phyloP scores from a whole-genome alignment of 2,329 filamentous ascomycete genomes.

The Botrytis paeoniae region DNA sequence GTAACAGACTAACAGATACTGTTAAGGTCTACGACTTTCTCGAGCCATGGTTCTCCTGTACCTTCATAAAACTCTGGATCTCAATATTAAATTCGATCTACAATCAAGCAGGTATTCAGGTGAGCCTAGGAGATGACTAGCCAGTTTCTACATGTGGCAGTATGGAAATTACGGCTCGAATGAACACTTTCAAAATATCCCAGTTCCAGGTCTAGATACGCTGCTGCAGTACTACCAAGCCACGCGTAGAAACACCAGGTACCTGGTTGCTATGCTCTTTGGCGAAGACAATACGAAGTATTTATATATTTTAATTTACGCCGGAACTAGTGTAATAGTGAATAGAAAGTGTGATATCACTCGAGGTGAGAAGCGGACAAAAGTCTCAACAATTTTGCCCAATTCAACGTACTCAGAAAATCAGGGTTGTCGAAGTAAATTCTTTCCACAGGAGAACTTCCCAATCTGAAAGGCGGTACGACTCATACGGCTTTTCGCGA shows the following conservation, averaged over 20 bases:
- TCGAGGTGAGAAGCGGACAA: neutral
- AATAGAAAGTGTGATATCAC: neutral
- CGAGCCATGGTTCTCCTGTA: neutral
- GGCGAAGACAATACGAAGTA: neutral
- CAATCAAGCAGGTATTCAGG: neutral
- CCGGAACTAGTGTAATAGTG: neutral
- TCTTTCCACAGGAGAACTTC: neutral
- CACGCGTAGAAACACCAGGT: neutral
- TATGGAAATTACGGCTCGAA: neutral
- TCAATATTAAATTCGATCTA: neutral
- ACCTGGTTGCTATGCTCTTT: neutral
- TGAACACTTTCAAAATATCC: neutral
- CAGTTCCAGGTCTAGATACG: neutral
- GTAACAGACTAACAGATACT: neutral
- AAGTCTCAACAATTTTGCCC: neutral
- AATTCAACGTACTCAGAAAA: neutral
- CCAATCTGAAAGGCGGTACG: neutral
- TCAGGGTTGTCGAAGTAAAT: neutral
- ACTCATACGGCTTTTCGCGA: neutral
- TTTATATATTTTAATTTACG: neutral
- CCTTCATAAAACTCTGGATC: neutral
- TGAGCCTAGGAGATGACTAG: neutral
- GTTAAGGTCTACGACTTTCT: neutral
- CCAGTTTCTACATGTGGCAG: neutral
- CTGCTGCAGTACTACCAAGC: neutral